These are phyloP conservation scores for Wolfiporia cocos DNA, from an alignment of 1,284 basidiomycete species.

Conservation along the genomic window DNA sequence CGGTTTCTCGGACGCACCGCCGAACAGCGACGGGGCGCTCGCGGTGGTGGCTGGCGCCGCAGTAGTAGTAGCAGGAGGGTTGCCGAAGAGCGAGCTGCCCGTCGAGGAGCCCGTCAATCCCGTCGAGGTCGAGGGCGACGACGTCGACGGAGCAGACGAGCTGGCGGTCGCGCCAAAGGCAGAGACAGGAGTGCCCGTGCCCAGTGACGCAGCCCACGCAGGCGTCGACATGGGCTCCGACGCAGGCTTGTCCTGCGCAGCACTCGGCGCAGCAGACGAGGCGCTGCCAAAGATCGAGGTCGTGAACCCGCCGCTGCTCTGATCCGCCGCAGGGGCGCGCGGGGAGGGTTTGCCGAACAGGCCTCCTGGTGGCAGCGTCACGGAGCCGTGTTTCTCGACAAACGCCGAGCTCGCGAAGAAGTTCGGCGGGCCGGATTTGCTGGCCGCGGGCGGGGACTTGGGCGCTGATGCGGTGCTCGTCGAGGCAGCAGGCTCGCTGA, in stretches of 20 bases:
- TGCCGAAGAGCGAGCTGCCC: too few species aligned
- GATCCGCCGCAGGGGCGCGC: too few species aligned
- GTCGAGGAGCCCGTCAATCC: too few species aligned
- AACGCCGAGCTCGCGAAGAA: constrained; percentile 41
- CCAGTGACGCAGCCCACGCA: constrained; percentile 1
- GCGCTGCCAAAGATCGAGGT: constrained; percentile 6
- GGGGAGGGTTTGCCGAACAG: too few species aligned
- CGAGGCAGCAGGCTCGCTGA: neutral
- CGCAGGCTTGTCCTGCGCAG: neutral
- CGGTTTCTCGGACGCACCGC: neutral
- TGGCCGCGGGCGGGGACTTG: constrained; percentile 8
- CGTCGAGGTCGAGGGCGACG: too few species aligned
- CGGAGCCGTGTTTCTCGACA: too few species aligned
- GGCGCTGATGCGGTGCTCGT: too few species aligned
- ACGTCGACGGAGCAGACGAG: too few species aligned
- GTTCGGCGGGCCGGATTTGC: constrained; percentile 35
- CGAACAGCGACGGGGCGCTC: neutral
- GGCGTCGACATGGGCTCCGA: neutral
- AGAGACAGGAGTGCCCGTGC: constrained; percentile 4
- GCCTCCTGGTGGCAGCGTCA: too few species aligned
- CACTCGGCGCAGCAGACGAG: neutral
- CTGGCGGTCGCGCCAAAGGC: neutral
- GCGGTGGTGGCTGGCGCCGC: neutral
- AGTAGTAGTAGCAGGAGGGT: neutral
- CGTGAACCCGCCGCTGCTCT: too few species aligned